Conservation (phyloP, 2,329 filamentous ascomycete genomes). For the Fusarium begoniae region DNA sequence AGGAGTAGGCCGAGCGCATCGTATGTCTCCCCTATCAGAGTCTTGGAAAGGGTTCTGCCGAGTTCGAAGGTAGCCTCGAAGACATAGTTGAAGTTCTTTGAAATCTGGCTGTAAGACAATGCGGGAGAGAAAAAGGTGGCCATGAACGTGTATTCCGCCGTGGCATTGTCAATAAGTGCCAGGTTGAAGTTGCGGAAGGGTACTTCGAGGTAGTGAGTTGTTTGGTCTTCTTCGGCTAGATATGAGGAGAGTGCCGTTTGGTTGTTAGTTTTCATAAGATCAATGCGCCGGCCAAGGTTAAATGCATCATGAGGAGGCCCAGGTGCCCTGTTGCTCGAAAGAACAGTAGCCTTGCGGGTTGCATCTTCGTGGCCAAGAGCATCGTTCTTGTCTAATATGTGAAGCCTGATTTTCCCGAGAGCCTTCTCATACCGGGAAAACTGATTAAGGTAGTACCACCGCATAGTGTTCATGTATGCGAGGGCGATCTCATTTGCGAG, state of each 20-base stretch:
- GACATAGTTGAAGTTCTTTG: slow-evolving; percentile 84
- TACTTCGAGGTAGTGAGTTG: slow-evolving; percentile 85
- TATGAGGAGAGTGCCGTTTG: slow-evolving; percentile 85
- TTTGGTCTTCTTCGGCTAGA: slow-evolving; percentile 88
- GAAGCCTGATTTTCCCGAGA: slow-evolving; percentile 84
- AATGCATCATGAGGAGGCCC: slow-evolving; percentile 84
- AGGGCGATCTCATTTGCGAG: slow-evolving; percentile 89
- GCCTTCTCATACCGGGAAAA: slow-evolving; percentile 89
- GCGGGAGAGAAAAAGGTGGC: slow-evolving; percentile 87
- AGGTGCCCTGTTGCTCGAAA: slow-evolving; percentile 57
- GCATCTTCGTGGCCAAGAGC: slow-evolving; percentile 82
- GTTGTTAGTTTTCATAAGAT: slow-evolving; percentile 78
- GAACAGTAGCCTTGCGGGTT: slow-evolving; percentile 68
- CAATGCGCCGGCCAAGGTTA: slow-evolving; percentile 85
- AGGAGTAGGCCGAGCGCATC: slow-evolving; percentile 89
- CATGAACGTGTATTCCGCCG: slow-evolving; percentile 93
- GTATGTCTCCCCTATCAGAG: slow-evolving; percentile 77
- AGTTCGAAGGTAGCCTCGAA: slow-evolving; percentile 91
- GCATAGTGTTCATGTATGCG: slow-evolving; percentile 98
- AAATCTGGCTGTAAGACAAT: slow-evolving; percentile 78
- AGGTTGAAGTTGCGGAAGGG: slow-evolving; percentile 96
- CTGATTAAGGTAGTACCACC: slow-evolving; percentile 95
- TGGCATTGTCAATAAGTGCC: slow-evolving; percentile 91
- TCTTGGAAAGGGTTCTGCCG: slow-evolving; percentile 79
- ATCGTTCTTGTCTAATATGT: slow-evolving; percentile 83